These are phyloP conservation scores for Diversispora epigaea DNA, from an alignment of 192 early-diverging fungal species.

Conservation along the genomic window DNA sequence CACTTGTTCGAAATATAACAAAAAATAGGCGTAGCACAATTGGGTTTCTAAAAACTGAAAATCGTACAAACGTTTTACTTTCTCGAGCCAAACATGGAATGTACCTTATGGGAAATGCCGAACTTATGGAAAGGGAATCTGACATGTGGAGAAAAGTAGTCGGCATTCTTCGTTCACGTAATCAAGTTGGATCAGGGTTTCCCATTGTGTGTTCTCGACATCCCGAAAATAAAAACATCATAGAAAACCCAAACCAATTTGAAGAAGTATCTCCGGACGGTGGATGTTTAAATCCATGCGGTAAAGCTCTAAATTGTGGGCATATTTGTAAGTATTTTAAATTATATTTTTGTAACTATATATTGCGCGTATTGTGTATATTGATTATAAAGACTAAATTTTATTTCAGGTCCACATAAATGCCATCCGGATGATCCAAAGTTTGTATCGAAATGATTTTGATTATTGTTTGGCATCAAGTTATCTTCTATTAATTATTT, in stretches of 20 bases:
- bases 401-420: slow-evolving; percentile 23
- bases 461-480: too few relatives aligned
- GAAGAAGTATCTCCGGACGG: slow-evolving; percentile 48
- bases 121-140: slow-evolving; percentile 34
- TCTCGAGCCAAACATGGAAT: too few relatives aligned
- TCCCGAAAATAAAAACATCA: slow-evolving; percentile 37
- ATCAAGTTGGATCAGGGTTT: slow-evolving; percentile 42
- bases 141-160: slow-evolving; percentile 48
- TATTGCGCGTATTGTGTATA: too few relatives aligned
- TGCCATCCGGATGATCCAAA: slow-evolving; percentile 32
- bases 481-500: too few relatives aligned
- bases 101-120: slow-evolving; percentile 55
- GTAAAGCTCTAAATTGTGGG: slow-evolving; percentile 48
- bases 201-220: slow-evolving; percentile 52
- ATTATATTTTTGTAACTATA: background rate
- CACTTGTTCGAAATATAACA: slow-evolving; percentile 41
- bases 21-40: slow-evolving; percentile 35
- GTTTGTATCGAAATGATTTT: too few relatives aligned
- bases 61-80: slow-evolving; percentile 59
- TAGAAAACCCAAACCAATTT: slow-evolving; percentile 34
- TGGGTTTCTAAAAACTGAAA: slow-evolving; percentile 56
- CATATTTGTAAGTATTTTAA: slow-evolving; percentile 46
- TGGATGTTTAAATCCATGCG: slow-evolving; percentile 52
- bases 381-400: too few relatives aligned
- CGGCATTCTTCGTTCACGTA: slow-evolving; percentile 33